phyloP scores from a whole-genome alignment of 305 asterid species.

The Lippia alba region DNA sequence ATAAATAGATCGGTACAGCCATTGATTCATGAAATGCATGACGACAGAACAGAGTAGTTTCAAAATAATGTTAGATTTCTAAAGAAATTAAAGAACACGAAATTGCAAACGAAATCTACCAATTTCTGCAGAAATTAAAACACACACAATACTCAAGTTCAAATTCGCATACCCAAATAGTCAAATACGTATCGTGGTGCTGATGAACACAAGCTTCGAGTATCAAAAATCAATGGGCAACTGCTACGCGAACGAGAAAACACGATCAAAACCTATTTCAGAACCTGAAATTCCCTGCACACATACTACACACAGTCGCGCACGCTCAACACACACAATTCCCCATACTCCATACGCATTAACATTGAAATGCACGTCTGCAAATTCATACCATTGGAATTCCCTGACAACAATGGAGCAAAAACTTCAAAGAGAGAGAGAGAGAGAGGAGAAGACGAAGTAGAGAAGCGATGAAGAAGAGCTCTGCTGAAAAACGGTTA shows the following conservation, averaged over 20 bases:
- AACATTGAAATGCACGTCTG: constrained; percentile 20
- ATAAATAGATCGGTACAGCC: neutral
- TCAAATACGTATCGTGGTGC: too few relatives aligned
- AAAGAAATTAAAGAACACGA: neutral
- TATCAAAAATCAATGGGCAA: too few relatives aligned
- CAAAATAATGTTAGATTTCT: neutral
- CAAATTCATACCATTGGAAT: neutral
- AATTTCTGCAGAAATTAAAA: constrained; percentile 5
- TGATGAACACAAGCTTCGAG: too few relatives aligned
- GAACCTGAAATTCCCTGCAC: neutral
- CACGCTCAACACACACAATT: neutral
- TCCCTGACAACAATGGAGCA: constrained; percentile 26
- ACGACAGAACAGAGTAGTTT: constrained; percentile 11
- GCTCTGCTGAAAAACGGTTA: constrained; percentile 47
- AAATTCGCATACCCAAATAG: too few relatives aligned
- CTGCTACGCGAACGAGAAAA: neutral
- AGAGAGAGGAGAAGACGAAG: constrained; percentile 29
- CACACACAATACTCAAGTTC: neutral
- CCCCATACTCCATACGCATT: neutral
- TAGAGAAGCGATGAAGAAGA: constrained; percentile 30
- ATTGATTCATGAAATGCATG: neutral
- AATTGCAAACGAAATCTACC: constrained; percentile 6
- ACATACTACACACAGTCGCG: neutral
- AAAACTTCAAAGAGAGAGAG: neutral
- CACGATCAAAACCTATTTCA: neutral